Percentiles rank a stretch among this genome's conserved stretches.
Conservation (phyloP, 2,329 filamentous ascomycete genomes). For the Aureobasidium sp. region DNA sequence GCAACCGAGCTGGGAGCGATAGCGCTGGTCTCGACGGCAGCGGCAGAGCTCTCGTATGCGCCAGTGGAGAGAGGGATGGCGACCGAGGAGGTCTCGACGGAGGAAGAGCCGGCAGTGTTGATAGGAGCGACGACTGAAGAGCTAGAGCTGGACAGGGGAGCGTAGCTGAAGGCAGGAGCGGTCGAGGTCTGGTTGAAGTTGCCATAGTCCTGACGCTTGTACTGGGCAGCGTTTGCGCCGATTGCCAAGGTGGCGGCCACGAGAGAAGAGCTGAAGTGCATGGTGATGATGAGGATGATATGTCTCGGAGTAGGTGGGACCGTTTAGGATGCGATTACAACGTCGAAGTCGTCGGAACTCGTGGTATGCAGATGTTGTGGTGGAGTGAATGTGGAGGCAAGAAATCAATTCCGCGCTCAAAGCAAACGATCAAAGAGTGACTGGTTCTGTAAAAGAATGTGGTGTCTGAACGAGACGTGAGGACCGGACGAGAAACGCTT, state of each 20-base stretch:
- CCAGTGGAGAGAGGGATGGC: conserved; percentile 13
- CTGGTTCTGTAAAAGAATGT: conserved; percentile 24
- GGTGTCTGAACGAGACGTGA: conserved; percentile 24
- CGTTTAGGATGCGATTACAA: conserved; percentile 13
- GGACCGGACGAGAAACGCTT: conserved; percentile 15
- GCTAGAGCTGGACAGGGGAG: conserved; percentile 15
- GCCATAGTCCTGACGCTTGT: conserved; percentile 14
- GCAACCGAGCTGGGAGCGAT: conserved; percentile 10
- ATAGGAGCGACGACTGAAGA: conserved; percentile 15
- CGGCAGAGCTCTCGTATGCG: not conserved
- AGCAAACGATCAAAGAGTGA: conserved; percentile 23
- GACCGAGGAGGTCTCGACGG: conserved; percentile 12
- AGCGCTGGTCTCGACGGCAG: conserved; percentile 6
- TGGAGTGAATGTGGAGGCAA: conserved; percentile 15
- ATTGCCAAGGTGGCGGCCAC: conserved; percentile 14
- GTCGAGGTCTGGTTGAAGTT: conserved; percentile 12
- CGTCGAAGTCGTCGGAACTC: conserved; percentile 13
- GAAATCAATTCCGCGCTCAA: conserved; percentile 17
- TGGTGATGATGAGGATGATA: conserved; percentile 7
- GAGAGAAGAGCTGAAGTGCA: conserved; percentile 16
- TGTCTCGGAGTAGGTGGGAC: not conserved
- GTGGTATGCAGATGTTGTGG: conserved; percentile 6
- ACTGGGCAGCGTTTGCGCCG: conserved; percentile 11
- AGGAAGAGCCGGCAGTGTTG: conserved; percentile 13
- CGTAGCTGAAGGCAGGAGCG: conserved; percentile 6